Conservation (phyloP, 257 asterid species). For the Solanum microdontum region DNA sequence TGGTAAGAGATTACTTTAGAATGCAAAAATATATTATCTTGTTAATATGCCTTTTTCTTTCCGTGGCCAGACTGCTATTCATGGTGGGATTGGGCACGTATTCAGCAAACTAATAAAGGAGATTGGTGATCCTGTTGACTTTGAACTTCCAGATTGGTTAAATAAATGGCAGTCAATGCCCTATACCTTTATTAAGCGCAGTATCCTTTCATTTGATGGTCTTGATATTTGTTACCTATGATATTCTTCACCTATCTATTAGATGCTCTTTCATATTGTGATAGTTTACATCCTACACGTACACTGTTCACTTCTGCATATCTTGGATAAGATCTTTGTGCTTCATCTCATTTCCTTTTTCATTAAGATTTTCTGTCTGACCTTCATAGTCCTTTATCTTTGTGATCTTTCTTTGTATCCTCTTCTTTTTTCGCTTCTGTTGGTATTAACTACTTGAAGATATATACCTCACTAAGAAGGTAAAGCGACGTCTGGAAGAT, state of each 20-base stretch:
- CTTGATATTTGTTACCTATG: not conserved
- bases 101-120: constrained; percentile 54
- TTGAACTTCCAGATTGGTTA: constrained; percentile 79
- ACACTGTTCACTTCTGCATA: not conserved
- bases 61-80: constrained; percentile 28
- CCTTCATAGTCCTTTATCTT: not conserved
- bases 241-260: not conserved
- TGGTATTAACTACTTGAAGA: constrained; percentile 48
- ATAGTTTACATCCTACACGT: not conserved
- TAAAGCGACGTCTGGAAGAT: constrained; percentile 70
- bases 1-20: not conserved
- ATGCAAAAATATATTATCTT: not conserved
- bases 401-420: not conserved
- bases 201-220: constrained; percentile 49
- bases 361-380: not conserved
- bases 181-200: constrained; percentile 69
- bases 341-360: not conserved
- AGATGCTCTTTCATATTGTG: not conserved
- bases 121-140: constrained; percentile 71
- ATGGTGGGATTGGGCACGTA: constrained; percentile 44
- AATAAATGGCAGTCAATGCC: constrained; percentile 52
- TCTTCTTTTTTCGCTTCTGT: not conserved
- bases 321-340: constrained; percentile 2
- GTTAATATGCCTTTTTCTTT: not conserved
- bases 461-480: constrained; percentile 71